Evolutionary conservation across 345 rosid genomes (phyloP).

Genomic region (Cardamine chenopodiifolia): DNA sequence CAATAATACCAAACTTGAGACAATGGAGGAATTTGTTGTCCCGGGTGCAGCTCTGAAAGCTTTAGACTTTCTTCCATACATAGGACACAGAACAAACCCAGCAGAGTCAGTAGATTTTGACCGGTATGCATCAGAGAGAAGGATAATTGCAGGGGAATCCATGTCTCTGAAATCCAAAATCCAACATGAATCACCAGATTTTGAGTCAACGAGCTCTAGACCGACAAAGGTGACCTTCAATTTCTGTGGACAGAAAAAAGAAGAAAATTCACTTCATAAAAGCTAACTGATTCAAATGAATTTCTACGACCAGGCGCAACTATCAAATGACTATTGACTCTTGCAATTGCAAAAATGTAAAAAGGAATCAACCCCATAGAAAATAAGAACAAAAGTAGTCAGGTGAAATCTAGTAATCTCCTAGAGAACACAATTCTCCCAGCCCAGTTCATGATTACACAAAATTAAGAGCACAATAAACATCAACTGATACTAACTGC

Average conservation of each 20-base stretch:
- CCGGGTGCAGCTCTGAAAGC: constrained; percentile 97
- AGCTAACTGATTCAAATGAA: background rate
- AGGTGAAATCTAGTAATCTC: background rate
- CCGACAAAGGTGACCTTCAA: constrained; percentile 87
- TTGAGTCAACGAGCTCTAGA: constrained; percentile 76
- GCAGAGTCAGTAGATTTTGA: constrained; percentile 64
- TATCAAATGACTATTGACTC: background rate
- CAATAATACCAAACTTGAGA: constrained; percentile 69
- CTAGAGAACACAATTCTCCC: background rate
- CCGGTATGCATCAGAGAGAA: constrained; percentile 73
- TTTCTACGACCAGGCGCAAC: constrained; percentile 10
- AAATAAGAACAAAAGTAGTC: constrained; percentile 11
- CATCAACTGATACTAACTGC: background rate
- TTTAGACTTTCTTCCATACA: constrained; percentile 95
- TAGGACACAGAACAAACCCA: constrained; percentile 85
- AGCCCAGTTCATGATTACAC: background rate
- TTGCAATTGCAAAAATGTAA: background rate
- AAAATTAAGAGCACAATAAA: background rate
- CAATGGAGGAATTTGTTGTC: constrained; percentile 78
- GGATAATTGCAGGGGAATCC: constrained; percentile 81
- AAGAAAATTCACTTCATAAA: background rate
- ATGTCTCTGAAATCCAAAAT: constrained; percentile 98
- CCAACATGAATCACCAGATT: constrained; percentile 85
- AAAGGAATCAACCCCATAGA: constrained; percentile 1
- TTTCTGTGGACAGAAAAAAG: constrained; percentile 55